Evolutionary conservation across 495 filamentous ascomycete genomes (phyloP).

Genomic region (Xylaria curta): DNA sequence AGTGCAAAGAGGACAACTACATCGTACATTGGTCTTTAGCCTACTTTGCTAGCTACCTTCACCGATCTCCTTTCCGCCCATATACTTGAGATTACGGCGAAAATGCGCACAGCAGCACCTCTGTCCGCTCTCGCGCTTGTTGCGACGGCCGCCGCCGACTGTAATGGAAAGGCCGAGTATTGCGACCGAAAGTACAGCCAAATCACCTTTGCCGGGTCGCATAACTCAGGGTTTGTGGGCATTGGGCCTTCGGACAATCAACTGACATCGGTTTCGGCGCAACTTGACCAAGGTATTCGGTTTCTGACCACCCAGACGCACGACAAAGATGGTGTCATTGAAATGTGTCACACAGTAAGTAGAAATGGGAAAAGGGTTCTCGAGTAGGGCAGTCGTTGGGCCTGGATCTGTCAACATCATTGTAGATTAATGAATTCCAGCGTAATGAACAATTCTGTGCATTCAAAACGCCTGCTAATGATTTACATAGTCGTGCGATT

Average conservation of each 20-base stretch:
- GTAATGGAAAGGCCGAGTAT: constrained; percentile 77
- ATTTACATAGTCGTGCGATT: constrained; percentile 58
- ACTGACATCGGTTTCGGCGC: constrained; percentile 63
- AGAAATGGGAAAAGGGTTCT: background rate
- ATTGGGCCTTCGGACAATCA: constrained; percentile 72
- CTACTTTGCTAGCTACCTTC: constrained; percentile 5
- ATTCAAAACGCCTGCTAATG: background rate
- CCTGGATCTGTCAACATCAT: background rate
- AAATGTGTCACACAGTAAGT: constrained; percentile 63
- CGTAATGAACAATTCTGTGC: background rate
- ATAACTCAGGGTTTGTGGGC: constrained; percentile 80
- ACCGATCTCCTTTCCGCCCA: background rate
- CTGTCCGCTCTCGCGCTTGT: constrained; percentile 33
- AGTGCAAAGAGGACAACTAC: background rate
- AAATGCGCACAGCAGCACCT: constrained; percentile 28
- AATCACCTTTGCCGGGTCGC: constrained; percentile 75
- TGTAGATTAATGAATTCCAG: background rate
- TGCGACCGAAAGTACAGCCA: constrained; percentile 77
- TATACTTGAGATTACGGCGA: background rate
- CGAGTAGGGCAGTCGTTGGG: background rate
- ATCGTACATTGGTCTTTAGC: constrained; percentile 20
- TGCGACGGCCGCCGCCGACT: constrained; percentile 50
- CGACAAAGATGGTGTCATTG: constrained; percentile 50
- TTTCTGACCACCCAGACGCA: constrained; percentile 85
- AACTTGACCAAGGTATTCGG: constrained; percentile 79